Base-by-base conservation (phyloP, 345 rosid species). In the Physaria fendleri region DNA sequence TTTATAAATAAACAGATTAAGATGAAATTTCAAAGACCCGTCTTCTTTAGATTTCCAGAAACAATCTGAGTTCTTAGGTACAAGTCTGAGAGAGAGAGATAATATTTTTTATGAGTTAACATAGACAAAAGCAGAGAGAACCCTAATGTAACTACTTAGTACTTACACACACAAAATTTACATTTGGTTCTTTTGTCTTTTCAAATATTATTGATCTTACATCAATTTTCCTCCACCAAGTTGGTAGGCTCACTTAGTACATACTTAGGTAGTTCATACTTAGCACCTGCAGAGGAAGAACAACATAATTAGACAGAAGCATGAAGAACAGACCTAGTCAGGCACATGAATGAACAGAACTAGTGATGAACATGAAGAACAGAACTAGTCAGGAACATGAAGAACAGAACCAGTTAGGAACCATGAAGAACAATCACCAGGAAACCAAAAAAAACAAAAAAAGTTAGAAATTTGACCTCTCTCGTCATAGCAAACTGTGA, bases 221-320 rank as follows among this genome's bases (percentile, higher is more conserved):
- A 62, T 76, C 71, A 79, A 35, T 61, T 71, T 14, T 83, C 90
- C 13, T 63, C 76, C 65, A 87, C 82, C 75, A 93, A 68, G 77
- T 93, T 93, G 69, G 90, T 80, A 8, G 95, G 99, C 72, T 89
- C 95, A 41, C 95, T 85, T 75, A 89, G 68, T 33, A 87, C 95
- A 68, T 89, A 87, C 80, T 83, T 93, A 21, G 99, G 99, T 11
- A 85, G 81, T 65, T 93, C 95, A 71, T 93, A 93, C 65, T 85
- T 93, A 43, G 95, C 91, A 74, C 94, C 99, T 93, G 86, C 70
- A 72, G 65, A 53, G 40, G 4, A 64, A 24, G 10, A 43, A 43
- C n/a, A n/a, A n/a, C 11, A 21, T 2, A 8, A 47, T 56, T 28
- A 42, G 40, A 40, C 21, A 20, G 23, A 3, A 66, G 12, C 48